Evolutionary conservation across 139 green algal genomes (phyloP).

Genomic region (Haematococcus sp.): DNA sequence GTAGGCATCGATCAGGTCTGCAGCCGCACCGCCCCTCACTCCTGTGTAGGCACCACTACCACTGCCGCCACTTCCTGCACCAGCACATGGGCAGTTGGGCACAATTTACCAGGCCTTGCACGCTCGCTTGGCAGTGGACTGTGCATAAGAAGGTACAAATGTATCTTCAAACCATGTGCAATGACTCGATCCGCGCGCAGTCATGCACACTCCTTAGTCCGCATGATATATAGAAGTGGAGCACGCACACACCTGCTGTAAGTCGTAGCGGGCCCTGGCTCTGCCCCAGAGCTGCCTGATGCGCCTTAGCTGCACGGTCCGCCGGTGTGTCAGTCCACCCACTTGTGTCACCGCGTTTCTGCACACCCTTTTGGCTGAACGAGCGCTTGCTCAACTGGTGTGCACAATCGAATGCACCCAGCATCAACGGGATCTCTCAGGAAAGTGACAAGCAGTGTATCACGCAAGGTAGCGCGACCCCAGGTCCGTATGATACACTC

Average conservation of each 20-base stretch:
- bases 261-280: constrained; percentile 15
- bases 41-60: neutral
- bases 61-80: neutral
- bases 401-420: too few species aligned
- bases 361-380: constrained; percentile 30
- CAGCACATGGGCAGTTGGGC: too few species aligned
- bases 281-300: constrained; percentile 11
- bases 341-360: constrained; percentile 54
- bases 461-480: too few species aligned
- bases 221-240: neutral
- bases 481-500: too few species aligned
- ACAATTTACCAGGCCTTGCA: neutral
- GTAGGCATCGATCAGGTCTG: constrained; percentile 28
- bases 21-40: neutral
- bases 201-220: neutral
- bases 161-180: neutral
- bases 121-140: neutral
- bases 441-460: too few species aligned
- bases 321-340: constrained; percentile 72
- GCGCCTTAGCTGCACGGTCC: constrained; percentile 34
- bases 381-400: constrained; percentile 23
- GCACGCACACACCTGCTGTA: neutral
- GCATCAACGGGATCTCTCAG: too few species aligned
- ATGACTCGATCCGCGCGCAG: too few species aligned
- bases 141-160: neutral